Evolutionary conservation across 2,329 filamentous ascomycete genomes (phyloP), one percentile per base, ranked within the genome.

Genomic region (Xylaria sp.): DNA sequence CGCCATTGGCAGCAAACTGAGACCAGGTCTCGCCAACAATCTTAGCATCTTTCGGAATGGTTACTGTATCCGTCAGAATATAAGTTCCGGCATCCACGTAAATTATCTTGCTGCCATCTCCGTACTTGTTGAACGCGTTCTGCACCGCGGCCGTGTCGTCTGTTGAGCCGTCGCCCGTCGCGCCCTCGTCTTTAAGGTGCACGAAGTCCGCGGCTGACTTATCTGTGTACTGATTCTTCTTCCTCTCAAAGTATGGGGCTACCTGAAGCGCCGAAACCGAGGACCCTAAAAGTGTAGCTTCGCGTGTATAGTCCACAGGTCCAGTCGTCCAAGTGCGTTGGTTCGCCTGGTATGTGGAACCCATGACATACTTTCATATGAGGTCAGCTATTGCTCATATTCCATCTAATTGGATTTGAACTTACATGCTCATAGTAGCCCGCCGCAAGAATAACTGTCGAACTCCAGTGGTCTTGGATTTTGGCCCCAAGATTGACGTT

Each of bases 111-210:
- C 84, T 86, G 11, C 78, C 75, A 28, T 58, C 56, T 28, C 49
- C 59, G 31, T 66, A 63, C 13, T 44, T 51, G 23, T 87, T 83
- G 68, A 95, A 84, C 15, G 92, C 86, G 17, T 81, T 81, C 75
- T 93, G 91, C 65, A 96, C 86, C 15, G 87, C 88, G 7, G 83
- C 83, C 1, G 93, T 94, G 76, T 96, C 93, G 72, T 96, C 93
- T 0, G 91, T 90, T 1, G 79, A 77, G 42, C 92, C 93, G 74
- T 96, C 92, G 69, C 93, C 93, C 74, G 85, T 89, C 64, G 90
- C 91, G 44, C 92, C 92, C 15, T 82, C 83, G 15, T 83, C 83
- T 73, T 92, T 92, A 75, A 93, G 88, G 66, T 89, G 92, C 74
- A 93, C 78, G 76, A 96, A 93, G 6, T 85, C 83, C 1, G 83